A percentile compares a stretch with the other conserved stretches of the same genome.
Conservation (phyloP, 768 basidiomycete species). For the Trametes gibbosa region DNA sequence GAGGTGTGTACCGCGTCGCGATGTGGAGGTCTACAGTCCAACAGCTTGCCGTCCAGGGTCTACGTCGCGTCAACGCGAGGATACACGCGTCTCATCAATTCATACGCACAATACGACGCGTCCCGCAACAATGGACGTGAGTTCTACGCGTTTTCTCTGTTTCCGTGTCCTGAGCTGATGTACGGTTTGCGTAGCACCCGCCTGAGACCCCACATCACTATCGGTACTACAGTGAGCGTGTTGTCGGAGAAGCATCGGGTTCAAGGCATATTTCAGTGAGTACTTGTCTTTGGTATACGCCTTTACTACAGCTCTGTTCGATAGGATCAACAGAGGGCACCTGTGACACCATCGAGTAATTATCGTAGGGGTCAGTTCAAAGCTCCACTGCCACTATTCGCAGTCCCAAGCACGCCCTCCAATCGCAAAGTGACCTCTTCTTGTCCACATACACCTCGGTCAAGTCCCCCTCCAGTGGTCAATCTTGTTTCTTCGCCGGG, state of each 20-base stretch:
- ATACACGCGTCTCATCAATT: conserved; percentile 18
- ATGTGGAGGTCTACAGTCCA: not conserved
- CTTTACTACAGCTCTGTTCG: not conserved
- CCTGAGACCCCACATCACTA: conserved; percentile 30
- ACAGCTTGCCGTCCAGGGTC: conserved; percentile 15
- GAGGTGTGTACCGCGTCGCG: conserved; percentile 43
- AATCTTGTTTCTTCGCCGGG: conserved; percentile 86
- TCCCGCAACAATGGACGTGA: conserved; percentile 14
- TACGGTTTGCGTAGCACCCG: conserved; percentile 5
- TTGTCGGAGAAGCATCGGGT: conserved; percentile 25
- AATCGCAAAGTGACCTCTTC: conserved; percentile 37
- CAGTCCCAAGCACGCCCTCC: conserved; percentile 21
- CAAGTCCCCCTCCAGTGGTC: conserved; percentile 59
- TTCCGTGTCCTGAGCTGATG: not conserved
- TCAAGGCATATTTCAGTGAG: conserved; percentile 21
- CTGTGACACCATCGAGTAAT: conserved; percentile 11
- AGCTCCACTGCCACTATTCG: conserved; percentile 12
- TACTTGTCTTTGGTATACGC: not conserved
- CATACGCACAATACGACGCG: conserved; percentile 12
- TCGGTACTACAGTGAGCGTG: conserved; percentile 29
- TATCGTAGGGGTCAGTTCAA: conserved; percentile 17
- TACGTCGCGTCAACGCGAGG: conserved; percentile 23
- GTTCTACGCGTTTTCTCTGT: conserved; percentile 47
- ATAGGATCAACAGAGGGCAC: conserved; percentile 11
- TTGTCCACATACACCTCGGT: conserved; percentile 56